Evolutionary conservation across 345 rosid species (phyloP).

Genomic region (Citrus glauca): DNA sequence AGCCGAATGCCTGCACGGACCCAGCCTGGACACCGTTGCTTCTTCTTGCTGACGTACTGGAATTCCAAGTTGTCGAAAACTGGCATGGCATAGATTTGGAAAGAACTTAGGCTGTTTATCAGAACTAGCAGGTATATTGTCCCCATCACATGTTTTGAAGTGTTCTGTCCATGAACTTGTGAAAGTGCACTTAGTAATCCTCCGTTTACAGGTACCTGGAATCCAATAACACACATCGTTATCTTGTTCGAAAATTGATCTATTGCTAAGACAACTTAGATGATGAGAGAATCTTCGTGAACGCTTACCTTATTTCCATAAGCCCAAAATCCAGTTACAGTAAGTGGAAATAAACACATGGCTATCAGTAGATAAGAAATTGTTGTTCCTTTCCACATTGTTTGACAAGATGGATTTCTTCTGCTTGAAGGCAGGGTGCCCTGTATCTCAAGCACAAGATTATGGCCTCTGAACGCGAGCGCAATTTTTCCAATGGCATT

Average conservation of each 20-base stretch:
- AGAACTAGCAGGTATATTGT: slow-evolving; percentile 23
- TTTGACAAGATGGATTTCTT: slow-evolving; percentile 16
- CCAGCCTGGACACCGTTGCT: slow-evolving; percentile 19
- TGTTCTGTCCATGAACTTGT: slow-evolving; percentile 17
- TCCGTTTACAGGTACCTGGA: slow-evolving; percentile 25
- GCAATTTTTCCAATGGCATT: slow-evolving; percentile 44
- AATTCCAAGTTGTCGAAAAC: slow-evolving; percentile 51
- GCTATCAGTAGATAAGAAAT: slow-evolving; percentile 36
- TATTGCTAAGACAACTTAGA: not conserved
- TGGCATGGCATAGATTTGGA: slow-evolving; percentile 56
- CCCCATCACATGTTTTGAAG: slow-evolving; percentile 22
- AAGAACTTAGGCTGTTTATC: slow-evolving; percentile 32
- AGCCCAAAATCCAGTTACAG: slow-evolving; percentile 54
- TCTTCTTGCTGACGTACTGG: slow-evolving; percentile 16
- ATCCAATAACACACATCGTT: not conserved
- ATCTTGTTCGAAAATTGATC: too few relatives aligned
- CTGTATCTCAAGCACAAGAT: slow-evolving; percentile 67
- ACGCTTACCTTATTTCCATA: slow-evolving; percentile 41
- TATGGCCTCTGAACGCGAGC: slow-evolving; percentile 54
- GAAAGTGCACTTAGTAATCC: slow-evolving; percentile 34
- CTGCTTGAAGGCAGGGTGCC: slow-evolving; percentile 49
- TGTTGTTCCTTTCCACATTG: slow-evolving; percentile 52
- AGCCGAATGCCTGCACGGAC: slow-evolving; percentile 26
- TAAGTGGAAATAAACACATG: slow-evolving; percentile 28
- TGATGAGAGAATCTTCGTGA: not conserved